Base-by-base conservation (phyloP, 306 rosid genomes). In the Begonia peltatifolia region DNA sequence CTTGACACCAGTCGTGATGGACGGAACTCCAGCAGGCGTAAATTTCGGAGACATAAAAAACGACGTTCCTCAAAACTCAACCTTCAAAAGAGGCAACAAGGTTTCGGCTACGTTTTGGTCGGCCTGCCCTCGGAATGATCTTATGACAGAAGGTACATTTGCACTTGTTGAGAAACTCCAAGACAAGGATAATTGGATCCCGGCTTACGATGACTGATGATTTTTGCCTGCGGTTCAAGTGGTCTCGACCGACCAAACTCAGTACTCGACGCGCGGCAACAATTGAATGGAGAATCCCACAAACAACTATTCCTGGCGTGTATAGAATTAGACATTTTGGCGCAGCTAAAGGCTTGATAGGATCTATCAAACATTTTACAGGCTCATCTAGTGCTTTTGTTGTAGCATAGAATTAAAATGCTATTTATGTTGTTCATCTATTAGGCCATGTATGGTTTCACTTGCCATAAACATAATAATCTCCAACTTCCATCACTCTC, bases 121-220 rank as follows among this genome's bases (percentile, higher is more conserved):
- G 0, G 95, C 87, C 6, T 89, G 97, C 62, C 97, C 95, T 46
- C 80, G 97, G 1, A 89, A 89, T 15, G 97, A 84, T 67, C 87
- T 84, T 42, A 78, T 84, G 97, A 89, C 90, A 12, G 97, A 89
- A 74, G 94, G 95, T 18, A 89, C 97, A 55, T 89, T 79, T 63
- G 74, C 84, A 50, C 79, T 89, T 9, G 93, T 89, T 53, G 97
- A 89, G 53, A 52, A 72, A 38, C 93, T 82, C 56, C 76, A 54
- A 43, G 76, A 63, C 41, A 71, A 82, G 62, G 76, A 76, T 36
- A 58, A 53, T 35, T 89, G 97, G 97, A 54, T 82, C 60, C 84
- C 95, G 44, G 84, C 79, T 41, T 89, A 82, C 41, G 97, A 89
- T 11, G 97, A 84, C 1, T n/a, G 97, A 89, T 13, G 97, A 89